These are phyloP conservation scores for Quercus mongolica DNA, from an alignment of 306 rosid species.

Conservation along the genomic window DNA sequence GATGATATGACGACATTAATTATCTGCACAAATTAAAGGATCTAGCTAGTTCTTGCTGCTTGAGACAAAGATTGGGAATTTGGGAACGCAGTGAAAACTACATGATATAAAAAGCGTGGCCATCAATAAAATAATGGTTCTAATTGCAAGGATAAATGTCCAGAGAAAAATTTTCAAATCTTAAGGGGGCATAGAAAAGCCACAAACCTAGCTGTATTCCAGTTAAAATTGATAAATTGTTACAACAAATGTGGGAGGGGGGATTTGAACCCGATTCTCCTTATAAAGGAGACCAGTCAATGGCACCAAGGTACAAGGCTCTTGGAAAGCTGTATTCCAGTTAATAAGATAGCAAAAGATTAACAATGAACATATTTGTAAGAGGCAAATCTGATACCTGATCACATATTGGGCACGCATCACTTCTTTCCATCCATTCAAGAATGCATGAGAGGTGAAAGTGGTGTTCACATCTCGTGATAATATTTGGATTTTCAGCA, in stretches of 20 bases:
- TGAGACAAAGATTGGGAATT: background rate
- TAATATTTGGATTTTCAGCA: constrained; percentile 52
- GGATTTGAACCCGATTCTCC: too few species aligned
- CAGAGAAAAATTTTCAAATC: background rate
- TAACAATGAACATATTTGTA: background rate
- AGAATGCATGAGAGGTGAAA: constrained; percentile 80
- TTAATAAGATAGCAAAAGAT: background rate
- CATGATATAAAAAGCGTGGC: background rate
- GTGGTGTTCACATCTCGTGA: constrained; percentile 64
- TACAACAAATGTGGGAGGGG: too few species aligned
- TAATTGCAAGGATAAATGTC: background rate
- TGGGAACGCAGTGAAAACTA: background rate
- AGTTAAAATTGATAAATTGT: background rate
- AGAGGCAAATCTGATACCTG: constrained; percentile 62
- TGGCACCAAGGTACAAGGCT: too few species aligned
- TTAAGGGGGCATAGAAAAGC: background rate
- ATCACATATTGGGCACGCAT: constrained; percentile 74
- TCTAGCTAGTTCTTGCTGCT: background rate
- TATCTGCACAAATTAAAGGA: background rate
- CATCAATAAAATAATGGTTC: background rate
- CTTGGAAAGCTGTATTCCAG: background rate
- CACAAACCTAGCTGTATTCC: background rate
- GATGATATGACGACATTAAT: too few species aligned
- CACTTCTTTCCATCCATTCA: constrained; percentile 81
- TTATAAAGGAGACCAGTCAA: too few species aligned